These are phyloP conservation scores for Murraya koenigii DNA, from an alignment of 345 rosid genomes.

Conservation along the genomic window DNA sequence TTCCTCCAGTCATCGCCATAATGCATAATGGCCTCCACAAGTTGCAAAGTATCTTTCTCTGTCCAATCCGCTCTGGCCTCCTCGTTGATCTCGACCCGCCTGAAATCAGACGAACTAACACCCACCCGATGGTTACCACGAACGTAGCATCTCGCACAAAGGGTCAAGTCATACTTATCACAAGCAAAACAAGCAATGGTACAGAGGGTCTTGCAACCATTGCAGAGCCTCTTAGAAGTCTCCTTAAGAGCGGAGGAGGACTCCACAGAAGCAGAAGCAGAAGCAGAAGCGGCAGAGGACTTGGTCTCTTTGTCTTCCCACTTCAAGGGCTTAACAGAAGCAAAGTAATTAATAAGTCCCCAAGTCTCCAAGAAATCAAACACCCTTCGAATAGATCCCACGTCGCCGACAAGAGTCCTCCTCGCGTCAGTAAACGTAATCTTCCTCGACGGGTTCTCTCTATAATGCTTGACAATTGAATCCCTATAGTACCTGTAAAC, in stretches of 20 bases:
- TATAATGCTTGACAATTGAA: constrained; percentile 64
- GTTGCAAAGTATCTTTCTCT: constrained; percentile 73
- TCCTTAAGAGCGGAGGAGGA: constrained; percentile 40
- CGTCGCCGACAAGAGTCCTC: constrained; percentile 77
- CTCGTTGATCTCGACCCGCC: constrained; percentile 79
- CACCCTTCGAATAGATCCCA: constrained; percentile 84
- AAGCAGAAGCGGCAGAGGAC: constrained; percentile 29
- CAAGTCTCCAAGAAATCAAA: constrained; percentile 88
- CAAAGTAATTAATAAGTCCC: constrained; percentile 78
- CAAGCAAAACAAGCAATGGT: constrained; percentile 81
- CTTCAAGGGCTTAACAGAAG: constrained; percentile 61
- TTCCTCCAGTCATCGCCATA: constrained; percentile 90
- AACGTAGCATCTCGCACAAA: constrained; percentile 95
- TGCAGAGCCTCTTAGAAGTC: constrained; percentile 56
- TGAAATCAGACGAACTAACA: constrained; percentile 74
- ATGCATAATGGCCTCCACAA: constrained; percentile 77
- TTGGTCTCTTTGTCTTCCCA: constrained; percentile 90
- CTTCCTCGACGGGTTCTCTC: constrained; percentile 59
- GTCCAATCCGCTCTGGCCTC: constrained; percentile 72
- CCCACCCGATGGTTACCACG: constrained; percentile 80
- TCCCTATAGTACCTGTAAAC: constrained; percentile 66
- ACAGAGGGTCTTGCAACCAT: constrained; percentile 80
- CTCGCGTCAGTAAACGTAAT: constrained; percentile 82
- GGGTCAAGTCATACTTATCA: constrained; percentile 84
- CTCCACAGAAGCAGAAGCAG: constrained; percentile 24